These are phyloP conservation scores for Vitis hybrid DNA, from an alignment of 177 flowering plant genomes.

Conservation along the genomic window DNA sequence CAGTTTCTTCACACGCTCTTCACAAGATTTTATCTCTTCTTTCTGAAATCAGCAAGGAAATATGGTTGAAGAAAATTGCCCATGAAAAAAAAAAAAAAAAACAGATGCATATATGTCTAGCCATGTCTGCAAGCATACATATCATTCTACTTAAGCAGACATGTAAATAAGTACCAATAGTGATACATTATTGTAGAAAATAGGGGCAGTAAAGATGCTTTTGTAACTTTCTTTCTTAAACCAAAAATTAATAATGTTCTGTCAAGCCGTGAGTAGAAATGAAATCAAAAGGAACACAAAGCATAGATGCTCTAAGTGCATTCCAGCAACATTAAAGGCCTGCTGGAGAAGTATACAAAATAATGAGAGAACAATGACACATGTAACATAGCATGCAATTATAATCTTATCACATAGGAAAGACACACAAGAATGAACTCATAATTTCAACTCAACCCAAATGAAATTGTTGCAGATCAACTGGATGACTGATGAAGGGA, in stretches of 20 bases:
- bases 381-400: no score
- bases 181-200: neutral
- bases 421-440: no score
- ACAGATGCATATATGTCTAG: neutral
- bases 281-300: neutral
- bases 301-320: no score
- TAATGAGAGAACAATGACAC: no score
- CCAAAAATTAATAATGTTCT: neutral
- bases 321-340: no score
- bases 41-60: constrained; percentile 42
- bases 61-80: neutral
- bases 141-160: neutral
- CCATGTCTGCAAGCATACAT: neutral
- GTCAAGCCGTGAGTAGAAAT: neutral
- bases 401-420: no score
- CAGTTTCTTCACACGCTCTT: constrained; percentile 89
- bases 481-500: no score
- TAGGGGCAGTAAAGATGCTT: neutral
- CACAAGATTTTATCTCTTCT: constrained; percentile 87
- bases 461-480: no score
- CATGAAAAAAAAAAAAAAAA: neutral
- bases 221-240: neutral
- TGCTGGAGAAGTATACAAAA: no score
- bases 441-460: no score
- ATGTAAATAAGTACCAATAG: neutral